Evolutionary conservation across 768 basidiomycete species (phyloP).

Genomic region (Tulasnella sp.): DNA sequence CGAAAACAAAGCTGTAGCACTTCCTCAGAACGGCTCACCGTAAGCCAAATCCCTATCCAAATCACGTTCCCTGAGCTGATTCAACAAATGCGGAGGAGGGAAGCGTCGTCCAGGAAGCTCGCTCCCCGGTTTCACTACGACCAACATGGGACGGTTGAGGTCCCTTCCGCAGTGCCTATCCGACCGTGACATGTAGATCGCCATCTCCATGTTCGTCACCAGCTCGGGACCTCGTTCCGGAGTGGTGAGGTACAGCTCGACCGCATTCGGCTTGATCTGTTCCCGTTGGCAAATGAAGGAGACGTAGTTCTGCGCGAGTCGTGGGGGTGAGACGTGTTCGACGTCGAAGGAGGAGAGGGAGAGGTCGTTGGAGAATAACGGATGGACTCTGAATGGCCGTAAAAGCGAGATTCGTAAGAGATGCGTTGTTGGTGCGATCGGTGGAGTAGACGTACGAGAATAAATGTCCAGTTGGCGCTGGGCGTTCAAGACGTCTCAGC

Average conservation of each 20-base stretch:
- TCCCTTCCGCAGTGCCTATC: background rate
- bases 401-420: background rate
- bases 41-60: background rate
- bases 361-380: background rate
- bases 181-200: background rate
- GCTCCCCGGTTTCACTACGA: background rate
- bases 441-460: background rate
- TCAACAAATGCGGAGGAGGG: background rate
- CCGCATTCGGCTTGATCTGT: background rate
- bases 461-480: background rate
- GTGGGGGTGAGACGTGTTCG: conserved; percentile 7
- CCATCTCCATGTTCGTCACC: background rate
- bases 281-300: conserved; percentile 5
- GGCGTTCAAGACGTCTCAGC: too few relatives aligned
- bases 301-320: conserved; percentile 1
- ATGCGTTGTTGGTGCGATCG: background rate
- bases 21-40: background rate
- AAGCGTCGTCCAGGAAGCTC: background rate
- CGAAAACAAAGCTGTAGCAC: background rate
- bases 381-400: background rate
- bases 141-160: background rate
- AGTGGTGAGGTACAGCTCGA: background rate
- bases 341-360: background rate
- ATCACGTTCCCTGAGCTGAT: background rate
- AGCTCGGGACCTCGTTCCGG: background rate